Evolutionary conservation across 148 eudicot genomes (phyloP), one percentile per base, ranked within the genome.

Genomic region (Persicaria tinctoria): DNA sequence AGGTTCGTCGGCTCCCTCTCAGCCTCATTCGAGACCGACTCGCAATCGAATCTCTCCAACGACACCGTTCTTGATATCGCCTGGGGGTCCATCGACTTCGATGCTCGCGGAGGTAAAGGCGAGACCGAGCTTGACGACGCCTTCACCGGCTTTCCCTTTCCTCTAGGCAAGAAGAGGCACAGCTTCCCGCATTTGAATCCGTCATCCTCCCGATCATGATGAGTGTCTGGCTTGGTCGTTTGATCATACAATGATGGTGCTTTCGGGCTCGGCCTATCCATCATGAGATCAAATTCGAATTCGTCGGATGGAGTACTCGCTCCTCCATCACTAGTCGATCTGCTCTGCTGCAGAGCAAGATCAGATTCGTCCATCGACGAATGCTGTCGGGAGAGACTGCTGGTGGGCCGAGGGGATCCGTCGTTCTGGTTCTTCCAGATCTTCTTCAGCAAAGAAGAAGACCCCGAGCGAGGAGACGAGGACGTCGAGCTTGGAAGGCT

Each of bases 21-120:
- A 8, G 75, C 63, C 6, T 75, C 85, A 7, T 82, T 62, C 13
- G 79, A 69, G 46, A 86, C 70, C 4, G 98, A 91, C n/a, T 89
- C 98, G 3, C 98, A 93, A 20, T 93, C 97, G 46, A 93, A 93
- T 79, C 84, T 93, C 80, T 93, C 94, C 20, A 93, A 50, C 0
- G 98, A 93, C 12, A 88, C 91, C 16, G 80, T 86, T 56, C 84
- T 84, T 13, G 98, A 93, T 50, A 91, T 86, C 16, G 75, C 77
- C 5, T 76, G 80, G 8, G 75, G 77, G 16, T 79, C 79, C 17
- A 38, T 53, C 23, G 41, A 8, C 32, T 63, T 63, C 5, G n/a
- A 63, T 3, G 41, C 5, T 18, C 20, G 45, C 0, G 53, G 55
- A 47, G 51, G 64, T 5, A 56, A 45, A 7, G 76, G 56, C 5